Evolutionary conservation across 352 stramenopile species (phyloP).

Genomic region (Salisapilia sapeloensis): DNA sequence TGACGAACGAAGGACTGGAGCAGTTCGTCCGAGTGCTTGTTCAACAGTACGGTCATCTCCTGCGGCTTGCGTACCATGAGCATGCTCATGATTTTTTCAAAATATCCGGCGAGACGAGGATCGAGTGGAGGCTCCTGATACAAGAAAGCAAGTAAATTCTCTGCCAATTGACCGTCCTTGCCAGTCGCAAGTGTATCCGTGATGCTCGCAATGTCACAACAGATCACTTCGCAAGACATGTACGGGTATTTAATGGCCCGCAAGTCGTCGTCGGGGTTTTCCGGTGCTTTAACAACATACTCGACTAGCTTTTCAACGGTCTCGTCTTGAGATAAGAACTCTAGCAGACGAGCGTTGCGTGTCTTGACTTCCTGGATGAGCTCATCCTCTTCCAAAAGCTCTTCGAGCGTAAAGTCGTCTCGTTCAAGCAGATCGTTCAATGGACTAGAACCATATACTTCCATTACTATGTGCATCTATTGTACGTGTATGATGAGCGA

Average conservation of each 20-base stretch:
- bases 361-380: constrained; percentile 95
- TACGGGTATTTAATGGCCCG: constrained; percentile 88
- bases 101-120: constrained; percentile 90
- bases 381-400: constrained; percentile 93
- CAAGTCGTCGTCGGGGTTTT: constrained; percentile 33
- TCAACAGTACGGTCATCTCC: constrained; percentile 69
- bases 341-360: constrained; percentile 87
- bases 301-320: constrained; percentile 58
- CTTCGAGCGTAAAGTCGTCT: constrained; percentile 84
- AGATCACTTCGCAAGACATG: constrained; percentile 96
- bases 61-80: constrained; percentile 79
- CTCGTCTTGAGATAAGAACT: constrained; percentile 76
- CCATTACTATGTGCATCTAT: neutral
- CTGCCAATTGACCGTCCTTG: constrained; percentile 50
- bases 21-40: constrained; percentile 65
- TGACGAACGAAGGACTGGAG: constrained; percentile 49
- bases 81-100: constrained; percentile 90
- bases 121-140: constrained; percentile 73
- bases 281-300: constrained; percentile 43
- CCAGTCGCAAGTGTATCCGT: constrained; percentile 77
- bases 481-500: neutral
- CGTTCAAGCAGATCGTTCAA: constrained; percentile 92
- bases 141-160: constrained; percentile 87
- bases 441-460: constrained; percentile 23
- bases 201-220: constrained; percentile 90